Evolutionary conservation across 2,329 filamentous ascomycete species (phyloP), one percentile per base, ranked within the genome.

Genomic region (Fusarium sp.): DNA sequence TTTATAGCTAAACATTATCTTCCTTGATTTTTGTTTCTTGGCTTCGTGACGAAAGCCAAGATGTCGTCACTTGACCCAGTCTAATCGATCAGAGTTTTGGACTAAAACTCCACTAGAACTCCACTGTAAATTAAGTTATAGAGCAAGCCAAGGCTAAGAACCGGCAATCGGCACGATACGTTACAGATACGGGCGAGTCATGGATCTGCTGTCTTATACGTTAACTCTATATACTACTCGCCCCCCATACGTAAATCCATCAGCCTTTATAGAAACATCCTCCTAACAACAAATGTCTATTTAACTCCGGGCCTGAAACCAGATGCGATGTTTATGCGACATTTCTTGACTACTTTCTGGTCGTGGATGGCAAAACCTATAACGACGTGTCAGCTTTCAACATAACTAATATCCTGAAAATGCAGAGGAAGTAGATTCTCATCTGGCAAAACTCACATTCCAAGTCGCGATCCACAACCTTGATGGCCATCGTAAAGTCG

Each of bases 1-100:
- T 13, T 18, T 28, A 39, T 22, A 17, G 0, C 1, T 1, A 18
- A 17, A 1, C 1, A n/a, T 14, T 7, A 28, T 39, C 6, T 41
- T 41, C 51, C 51, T 5, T 55, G 51, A n/a, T 55, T 55, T 31
- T 4, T 7, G 1, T 0, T 7, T 41, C 51, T 55, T 55, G 51
- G 51, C 51, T 13, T 55, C 14, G 35, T 55, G 51, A 55, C 51
- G 51, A 15, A 55, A 18, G 51, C 51, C 51, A 55, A 55, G 51
- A 55, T 31, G 51, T 41, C 51, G 51, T 55, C 51, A 55, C 51
- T n/a, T 7, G 1, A 54, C 51, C 14, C 14, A 14, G 35, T 54
- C 14, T 54, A n/a, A 28, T 13, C 7, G 14, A 55, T 55, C 35
- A n/a, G 35, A 55, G 20, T 18, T 55, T 28, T 7, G 35, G 20